A percentile compares a stretch with the other conserved stretches of the same genome.
These are phyloP conservation scores for Colletotrichum melonis DNA, from an alignment of 2,329 filamentous ascomycete genomes.

Conservation along the genomic window DNA sequence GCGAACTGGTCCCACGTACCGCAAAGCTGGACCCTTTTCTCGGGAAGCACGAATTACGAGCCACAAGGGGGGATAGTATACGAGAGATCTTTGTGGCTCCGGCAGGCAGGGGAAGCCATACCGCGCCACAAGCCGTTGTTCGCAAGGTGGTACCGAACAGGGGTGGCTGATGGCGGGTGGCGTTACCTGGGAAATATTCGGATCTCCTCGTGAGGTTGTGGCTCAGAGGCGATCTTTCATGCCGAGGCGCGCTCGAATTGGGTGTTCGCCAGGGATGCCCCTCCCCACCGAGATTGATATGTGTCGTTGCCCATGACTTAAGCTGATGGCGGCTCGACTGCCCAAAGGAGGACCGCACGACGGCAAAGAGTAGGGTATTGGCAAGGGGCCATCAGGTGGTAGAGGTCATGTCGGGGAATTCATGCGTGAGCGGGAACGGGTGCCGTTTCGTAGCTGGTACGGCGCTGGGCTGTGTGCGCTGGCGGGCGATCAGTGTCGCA, in stretches of 20 bases:
- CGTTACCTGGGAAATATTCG: conserved; percentile 18
- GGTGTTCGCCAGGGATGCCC: conserved; percentile 3
- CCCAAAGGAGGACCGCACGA: not conserved
- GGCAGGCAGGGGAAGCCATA: conserved; percentile 15
- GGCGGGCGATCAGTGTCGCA: conserved; percentile 24
- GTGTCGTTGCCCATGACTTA: conserved; percentile 18
- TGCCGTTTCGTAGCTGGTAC: conserved; percentile 35
- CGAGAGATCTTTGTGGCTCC: conserved; percentile 16
- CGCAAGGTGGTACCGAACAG: conserved; percentile 10
- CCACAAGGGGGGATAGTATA: conserved; percentile 6
- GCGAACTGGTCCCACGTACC: conserved; percentile 1
- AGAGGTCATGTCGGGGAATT: conserved; percentile 11
- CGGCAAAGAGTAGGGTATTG: not conserved
- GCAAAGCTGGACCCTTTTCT: conserved; percentile 1
- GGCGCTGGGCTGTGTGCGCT: conserved; percentile 15
- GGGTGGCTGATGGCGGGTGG: conserved; percentile 22
- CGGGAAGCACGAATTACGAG: conserved; percentile 29
- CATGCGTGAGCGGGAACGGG: conserved; percentile 18
- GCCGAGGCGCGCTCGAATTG: conserved; percentile 15
- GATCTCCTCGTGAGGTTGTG: conserved; percentile 21
- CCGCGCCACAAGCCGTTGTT: conserved; percentile 24
- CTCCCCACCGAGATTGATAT: not conserved
- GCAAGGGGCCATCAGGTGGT: conserved; percentile 8
- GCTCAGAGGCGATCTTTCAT: conserved; percentile 36
- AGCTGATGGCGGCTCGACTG: conserved; percentile 5